Evolutionary conservation across 139 green algal species (phyloP).

Genomic region (Parachlorella kessleri): DNA sequence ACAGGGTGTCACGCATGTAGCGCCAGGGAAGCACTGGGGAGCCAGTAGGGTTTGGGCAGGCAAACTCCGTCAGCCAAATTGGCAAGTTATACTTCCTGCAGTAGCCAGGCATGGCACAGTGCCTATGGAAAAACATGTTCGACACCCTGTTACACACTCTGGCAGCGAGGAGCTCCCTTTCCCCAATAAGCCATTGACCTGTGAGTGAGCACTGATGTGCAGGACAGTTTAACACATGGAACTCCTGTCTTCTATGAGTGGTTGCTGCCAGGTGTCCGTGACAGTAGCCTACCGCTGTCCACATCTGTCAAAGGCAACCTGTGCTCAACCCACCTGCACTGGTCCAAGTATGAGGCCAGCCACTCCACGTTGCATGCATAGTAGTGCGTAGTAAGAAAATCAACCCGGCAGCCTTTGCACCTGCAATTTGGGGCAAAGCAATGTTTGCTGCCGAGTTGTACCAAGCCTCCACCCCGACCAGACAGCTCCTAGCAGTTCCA

Average conservation of each 20-base stretch:
- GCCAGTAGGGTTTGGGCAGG: slow-evolving; percentile 23
- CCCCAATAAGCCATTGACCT: not conserved
- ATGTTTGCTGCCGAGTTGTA: too few species aligned
- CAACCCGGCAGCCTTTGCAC: slow-evolving; percentile 28
- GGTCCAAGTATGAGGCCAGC: not conserved
- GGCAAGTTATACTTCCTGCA: slow-evolving; percentile 30
- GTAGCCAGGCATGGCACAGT: not conserved
- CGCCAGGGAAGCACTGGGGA: not conserved
- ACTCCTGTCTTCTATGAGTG: not conserved
- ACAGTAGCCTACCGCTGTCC: too few species aligned
- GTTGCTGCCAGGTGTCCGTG: not conserved
- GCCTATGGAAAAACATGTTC: not conserved
- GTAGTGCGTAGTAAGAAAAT: slow-evolving; percentile 28
- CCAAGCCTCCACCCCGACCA: too few species aligned
- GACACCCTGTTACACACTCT: too few species aligned
- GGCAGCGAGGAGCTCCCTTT: too few species aligned
- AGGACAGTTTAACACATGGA: not conserved
- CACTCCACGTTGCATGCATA: slow-evolving; percentile 21
- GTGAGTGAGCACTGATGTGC: not conserved
- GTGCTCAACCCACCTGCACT: too few species aligned
- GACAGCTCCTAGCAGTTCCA: too few species aligned
- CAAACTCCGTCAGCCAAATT: slow-evolving; percentile 38
- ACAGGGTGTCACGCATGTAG: slow-evolving; percentile 3
- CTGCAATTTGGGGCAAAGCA: not conserved
- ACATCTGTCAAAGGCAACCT: not conserved